Evolutionary conservation across 768 basidiomycete genomes (phyloP).

Genomic region (Asterophora parasitica): DNA sequence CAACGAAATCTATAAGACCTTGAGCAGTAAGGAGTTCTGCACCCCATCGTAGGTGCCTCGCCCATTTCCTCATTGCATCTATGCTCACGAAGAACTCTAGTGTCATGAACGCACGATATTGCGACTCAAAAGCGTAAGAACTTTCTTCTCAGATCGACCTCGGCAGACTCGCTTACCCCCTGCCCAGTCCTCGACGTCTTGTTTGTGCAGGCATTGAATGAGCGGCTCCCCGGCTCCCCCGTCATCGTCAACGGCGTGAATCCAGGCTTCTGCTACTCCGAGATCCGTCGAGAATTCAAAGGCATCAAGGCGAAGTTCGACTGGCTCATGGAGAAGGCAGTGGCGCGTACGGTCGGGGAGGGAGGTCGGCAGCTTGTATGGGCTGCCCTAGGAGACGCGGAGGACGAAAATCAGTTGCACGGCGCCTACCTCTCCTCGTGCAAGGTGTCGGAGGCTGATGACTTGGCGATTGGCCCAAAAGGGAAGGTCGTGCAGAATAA

Average conservation of each 20-base stretch:
- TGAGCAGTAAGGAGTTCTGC: slow-evolving; percentile 30
- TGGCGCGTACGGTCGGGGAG: slow-evolving; percentile 24
- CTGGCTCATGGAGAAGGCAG: slow-evolving; percentile 22
- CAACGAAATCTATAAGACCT: slow-evolving; percentile 10
- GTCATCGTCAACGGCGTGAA: slow-evolving; percentile 33
- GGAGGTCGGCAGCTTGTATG: slow-evolving; percentile 16
- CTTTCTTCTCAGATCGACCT: neutral
- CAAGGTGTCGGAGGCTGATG: slow-evolving; percentile 11
- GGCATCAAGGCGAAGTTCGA: slow-evolving; percentile 14
- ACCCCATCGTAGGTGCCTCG: slow-evolving; percentile 1
- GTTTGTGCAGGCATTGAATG: slow-evolving; percentile 32
- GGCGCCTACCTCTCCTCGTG: slow-evolving; percentile 12
- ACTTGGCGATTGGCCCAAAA: slow-evolving; percentile 6
- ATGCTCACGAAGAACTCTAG: neutral
- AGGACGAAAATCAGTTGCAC: slow-evolving; percentile 7
- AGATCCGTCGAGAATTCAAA: slow-evolving; percentile 25
- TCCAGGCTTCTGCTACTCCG: slow-evolving; percentile 29
- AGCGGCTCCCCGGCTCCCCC: slow-evolving; percentile 21
- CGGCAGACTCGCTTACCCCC: neutral
- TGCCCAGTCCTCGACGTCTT: slow-evolving; percentile 35
- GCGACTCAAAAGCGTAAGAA: slow-evolving; percentile 30
- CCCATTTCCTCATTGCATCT: neutral
- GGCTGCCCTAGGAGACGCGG: slow-evolving; percentile 10
- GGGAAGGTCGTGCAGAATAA: neutral
- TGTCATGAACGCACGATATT: slow-evolving; percentile 21